A percentile compares a stretch with the other conserved stretches of the same genome.
Conservation (phyloP, 2,329 filamentous ascomycete genomes). For the Aureobasidium sp. region DNA sequence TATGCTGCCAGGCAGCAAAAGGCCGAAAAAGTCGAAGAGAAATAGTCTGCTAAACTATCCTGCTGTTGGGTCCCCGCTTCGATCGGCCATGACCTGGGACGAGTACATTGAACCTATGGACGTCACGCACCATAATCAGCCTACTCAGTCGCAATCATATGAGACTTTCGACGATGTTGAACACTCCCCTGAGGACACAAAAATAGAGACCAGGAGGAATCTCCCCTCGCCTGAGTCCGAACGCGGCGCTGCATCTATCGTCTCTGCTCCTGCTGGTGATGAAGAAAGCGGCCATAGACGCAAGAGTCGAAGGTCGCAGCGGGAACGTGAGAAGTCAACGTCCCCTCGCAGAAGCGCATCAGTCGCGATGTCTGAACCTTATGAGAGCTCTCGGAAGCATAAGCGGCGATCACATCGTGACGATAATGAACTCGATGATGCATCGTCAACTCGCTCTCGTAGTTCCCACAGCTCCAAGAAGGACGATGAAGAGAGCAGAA, state of each 20-base stretch:
- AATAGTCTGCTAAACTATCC: conserved; percentile 37
- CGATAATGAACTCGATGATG: conserved; percentile 35
- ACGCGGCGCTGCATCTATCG: conserved; percentile 21
- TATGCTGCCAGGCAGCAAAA: conserved; percentile 31
- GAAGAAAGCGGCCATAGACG: conserved; percentile 29
- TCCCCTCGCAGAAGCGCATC: conserved; percentile 32
- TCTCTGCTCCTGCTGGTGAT: conserved; percentile 26
- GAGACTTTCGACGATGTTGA: neutral
- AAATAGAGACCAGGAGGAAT: neutral
- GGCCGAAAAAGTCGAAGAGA: conserved; percentile 41
- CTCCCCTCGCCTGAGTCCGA: conserved; percentile 14
- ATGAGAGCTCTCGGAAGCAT: conserved; percentile 26
- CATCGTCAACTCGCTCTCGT: conserved; percentile 31
- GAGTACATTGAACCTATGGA: conserved; percentile 33
- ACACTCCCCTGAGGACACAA: neutral
- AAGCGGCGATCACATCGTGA: conserved; percentile 34
- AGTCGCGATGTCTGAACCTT: conserved; percentile 35
- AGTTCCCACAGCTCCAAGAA: conserved; percentile 21
- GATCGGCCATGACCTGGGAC: conserved; percentile 38
- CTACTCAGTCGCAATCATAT: neutral
- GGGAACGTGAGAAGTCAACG: conserved; percentile 24
- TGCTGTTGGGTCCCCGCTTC: conserved; percentile 37
- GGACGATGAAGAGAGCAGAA: conserved; percentile 36
- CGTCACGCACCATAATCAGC: neutral
- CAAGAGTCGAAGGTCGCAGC: conserved; percentile 26